Base-by-base conservation (phyloP, 1,284 basidiomycete genomes). In the Ustilago nuda region DNA sequence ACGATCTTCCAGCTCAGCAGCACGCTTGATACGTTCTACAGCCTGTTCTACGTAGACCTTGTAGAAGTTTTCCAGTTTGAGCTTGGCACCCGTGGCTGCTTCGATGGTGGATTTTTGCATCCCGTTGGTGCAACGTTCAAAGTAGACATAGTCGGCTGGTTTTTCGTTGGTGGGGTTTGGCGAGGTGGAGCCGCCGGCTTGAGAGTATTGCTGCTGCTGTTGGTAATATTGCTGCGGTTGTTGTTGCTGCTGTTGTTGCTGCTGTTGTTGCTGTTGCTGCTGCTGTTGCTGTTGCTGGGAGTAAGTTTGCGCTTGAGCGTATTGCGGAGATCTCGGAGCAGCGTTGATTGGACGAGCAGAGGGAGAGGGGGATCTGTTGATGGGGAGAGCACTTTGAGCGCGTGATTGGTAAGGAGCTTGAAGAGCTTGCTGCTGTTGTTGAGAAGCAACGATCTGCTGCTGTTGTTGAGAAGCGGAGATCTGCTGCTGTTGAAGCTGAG, bases 21-120 rank as follows among this genome's bases (percentile, higher is more conserved):
- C 93, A 92, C 94, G 89, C 61, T 91, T 89, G 84, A 95, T 95
- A 60, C 94, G 88, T 82, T 94, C 93, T 46, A 97, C 92, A 35
- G 94, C 94, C 65, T 93, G 91, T 86, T 95, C 93, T 33, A 97
- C 94, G 1, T 92, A 92, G 67, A 98, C 92, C 87, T 98, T 98
- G 90, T 99, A 99, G 87, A 92, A 97, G 72, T 96, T 93, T 87
- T 98, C 96, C 61, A 99, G 91, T 87, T 98, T 98, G 86, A 98
- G 91, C 87, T 98, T 98, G 36, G 96, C 95, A 23, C 93, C 93
- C 61, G 94, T 98, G 4, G 95, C 93, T 70, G 94, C 93, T 66
- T 95, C 94, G 62, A 95, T 89, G 43, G 94, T 93, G 82, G 93
- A 92, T 77, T 95, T 92, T 36, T 92, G 92, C 88, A 98, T 96